Evolutionary conservation across 352 stramenopile species (phyloP).

Genomic region (Pythium chondricola): DNA sequence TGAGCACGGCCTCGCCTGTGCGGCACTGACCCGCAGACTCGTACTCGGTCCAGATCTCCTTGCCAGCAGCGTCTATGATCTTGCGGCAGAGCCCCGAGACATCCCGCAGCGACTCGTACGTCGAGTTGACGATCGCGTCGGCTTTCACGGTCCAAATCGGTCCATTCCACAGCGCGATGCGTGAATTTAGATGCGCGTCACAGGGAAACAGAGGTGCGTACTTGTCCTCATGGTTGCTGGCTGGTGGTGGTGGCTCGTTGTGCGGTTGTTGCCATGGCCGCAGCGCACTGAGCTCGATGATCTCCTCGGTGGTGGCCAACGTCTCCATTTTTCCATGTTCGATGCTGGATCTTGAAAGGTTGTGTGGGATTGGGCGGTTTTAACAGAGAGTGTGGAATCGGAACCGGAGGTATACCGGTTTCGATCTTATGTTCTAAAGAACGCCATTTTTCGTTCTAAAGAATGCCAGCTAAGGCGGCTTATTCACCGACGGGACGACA

Average conservation of each 20-base stretch:
- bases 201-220: conserved; percentile 1
- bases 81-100: conserved; percentile 50
- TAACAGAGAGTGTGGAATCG: neutral
- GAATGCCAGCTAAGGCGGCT: too few species aligned
- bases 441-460: neutral
- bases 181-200: conserved; percentile 31
- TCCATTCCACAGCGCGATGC: conserved; percentile 51
- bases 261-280: conserved; percentile 6
- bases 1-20: conserved; percentile 81
- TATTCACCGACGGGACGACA: too few species aligned
- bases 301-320: neutral
- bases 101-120: conserved; percentile 65
- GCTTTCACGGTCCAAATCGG: conserved; percentile 44
- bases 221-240: neutral
- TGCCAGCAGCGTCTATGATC: conserved; percentile 63
- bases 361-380: too few species aligned
- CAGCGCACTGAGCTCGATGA: conserved; percentile 5
- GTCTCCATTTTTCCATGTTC: neutral
- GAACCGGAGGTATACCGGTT: neutral
- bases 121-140: conserved; percentile 78
- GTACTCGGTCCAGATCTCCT: conserved; percentile 73
- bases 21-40: conserved; percentile 48
- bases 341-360: conserved; percentile 14
- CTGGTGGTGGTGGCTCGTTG: neutral
- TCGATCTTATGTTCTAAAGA: neutral